phyloP scores from a whole-genome alignment of 495 filamentous ascomycete genomes.

The Xylaria intraflava region DNA sequence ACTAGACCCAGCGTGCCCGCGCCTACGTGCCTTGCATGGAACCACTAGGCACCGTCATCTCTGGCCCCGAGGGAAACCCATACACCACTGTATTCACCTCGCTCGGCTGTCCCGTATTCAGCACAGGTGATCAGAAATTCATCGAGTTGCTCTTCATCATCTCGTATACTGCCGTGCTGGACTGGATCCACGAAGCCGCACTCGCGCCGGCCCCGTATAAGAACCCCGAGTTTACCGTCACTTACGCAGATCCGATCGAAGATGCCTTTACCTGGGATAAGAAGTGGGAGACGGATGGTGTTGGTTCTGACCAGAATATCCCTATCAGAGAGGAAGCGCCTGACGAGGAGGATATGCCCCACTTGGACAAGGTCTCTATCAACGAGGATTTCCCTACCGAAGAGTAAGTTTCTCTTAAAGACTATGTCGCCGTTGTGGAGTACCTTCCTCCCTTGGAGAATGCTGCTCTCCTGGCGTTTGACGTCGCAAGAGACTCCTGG shows the following conservation, averaged over 20 bases:
- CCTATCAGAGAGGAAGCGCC: too few relatives aligned
- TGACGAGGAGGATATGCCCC: too few relatives aligned
- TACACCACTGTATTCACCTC: constrained; percentile 20
- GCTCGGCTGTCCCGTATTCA: constrained; percentile 42
- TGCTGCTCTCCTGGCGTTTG: too few relatives aligned
- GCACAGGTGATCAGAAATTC: constrained; percentile 32
- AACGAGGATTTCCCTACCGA: too few relatives aligned
- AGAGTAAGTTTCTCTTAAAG: too few relatives aligned
- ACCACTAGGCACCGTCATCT: constrained; percentile 41
- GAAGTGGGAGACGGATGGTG: too few relatives aligned
- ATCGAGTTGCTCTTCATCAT: constrained; percentile 35
- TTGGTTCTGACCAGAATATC: too few relatives aligned
- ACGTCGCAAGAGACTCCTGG: too few relatives aligned
- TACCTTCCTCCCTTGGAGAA: too few relatives aligned
- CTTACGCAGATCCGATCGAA: constrained; percentile 3
- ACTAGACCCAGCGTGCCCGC: constrained; percentile 45
- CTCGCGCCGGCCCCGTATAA: constrained; percentile 20
- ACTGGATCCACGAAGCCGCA: constrained; percentile 42
- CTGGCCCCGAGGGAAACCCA: constrained; percentile 37
- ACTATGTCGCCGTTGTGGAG: too few relatives aligned
- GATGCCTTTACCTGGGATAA: too few relatives aligned
- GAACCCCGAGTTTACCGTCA: constrained; percentile 27
- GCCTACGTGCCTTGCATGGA: constrained; percentile 52
- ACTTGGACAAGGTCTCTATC: too few relatives aligned
- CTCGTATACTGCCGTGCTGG: constrained; percentile 29